Percentiles rank a stretch among this genome's conserved stretches.
These are phyloP conservation scores for Elongisporangium anandrum DNA, from an alignment of 352 stramenopile genomes.

Conservation along the genomic window DNA sequence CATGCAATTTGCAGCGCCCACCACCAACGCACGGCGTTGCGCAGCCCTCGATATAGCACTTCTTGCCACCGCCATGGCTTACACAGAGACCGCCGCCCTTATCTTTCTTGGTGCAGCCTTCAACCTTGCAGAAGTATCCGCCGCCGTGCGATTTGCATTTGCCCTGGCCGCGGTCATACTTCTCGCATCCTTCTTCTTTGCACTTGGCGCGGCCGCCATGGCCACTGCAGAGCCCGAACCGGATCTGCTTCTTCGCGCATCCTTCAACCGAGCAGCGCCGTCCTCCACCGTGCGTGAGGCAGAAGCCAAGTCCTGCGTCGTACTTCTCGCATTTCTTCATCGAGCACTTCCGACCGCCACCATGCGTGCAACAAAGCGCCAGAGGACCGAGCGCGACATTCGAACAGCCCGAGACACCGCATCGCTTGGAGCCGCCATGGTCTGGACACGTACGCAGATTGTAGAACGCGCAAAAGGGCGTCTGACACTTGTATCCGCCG, in stretches of 20 bases:
- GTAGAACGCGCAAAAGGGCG: conserved; percentile 62
- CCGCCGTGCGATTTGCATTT: conserved; percentile 83
- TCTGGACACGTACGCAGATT: conserved; percentile 71
- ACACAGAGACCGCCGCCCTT: conserved; percentile 78
- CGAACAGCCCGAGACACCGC: conserved; percentile 40
- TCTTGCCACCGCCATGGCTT: conserved; percentile 74
- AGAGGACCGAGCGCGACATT: conserved; percentile 42
- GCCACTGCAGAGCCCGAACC: conserved; percentile 68
- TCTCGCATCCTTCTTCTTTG: conserved; percentile 70
- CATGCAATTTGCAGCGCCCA: conserved; percentile 64
- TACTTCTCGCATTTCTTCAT: conserved; percentile 72
- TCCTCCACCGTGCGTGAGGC: conserved; percentile 67
- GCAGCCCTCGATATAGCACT: conserved; percentile 71
- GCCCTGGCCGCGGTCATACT: conserved; percentile 69
- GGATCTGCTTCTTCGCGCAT: conserved; percentile 74
- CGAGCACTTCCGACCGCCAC: conserved; percentile 61
- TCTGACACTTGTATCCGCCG: conserved; percentile 67
- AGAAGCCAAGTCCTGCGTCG: conserved; percentile 61
- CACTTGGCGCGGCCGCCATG: conserved; percentile 71
- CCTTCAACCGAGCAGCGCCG: conserved; percentile 48
- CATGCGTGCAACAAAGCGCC: conserved; percentile 62
- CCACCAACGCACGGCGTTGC: conserved; percentile 66
- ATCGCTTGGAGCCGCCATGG: conserved; percentile 70
- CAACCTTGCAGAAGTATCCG: conserved; percentile 73
- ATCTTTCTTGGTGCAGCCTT: conserved; percentile 80